phyloP scores from a whole-genome alignment of 2,329 filamentous ascomycete genomes.

The Penicillium sp. region DNA sequence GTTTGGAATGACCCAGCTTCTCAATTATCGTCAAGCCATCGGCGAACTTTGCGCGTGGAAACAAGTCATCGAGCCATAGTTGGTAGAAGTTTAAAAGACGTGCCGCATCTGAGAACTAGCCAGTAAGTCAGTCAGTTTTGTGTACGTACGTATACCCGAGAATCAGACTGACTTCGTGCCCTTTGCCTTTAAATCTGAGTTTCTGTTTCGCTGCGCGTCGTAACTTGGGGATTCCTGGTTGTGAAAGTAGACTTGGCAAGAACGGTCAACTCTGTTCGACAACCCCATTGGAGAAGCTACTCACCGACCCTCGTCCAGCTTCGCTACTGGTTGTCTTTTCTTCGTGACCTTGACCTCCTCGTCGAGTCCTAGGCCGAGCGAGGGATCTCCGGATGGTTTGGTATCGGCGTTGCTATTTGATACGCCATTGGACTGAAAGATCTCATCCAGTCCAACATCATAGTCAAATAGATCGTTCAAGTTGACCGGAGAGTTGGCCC shows the following conservation, averaged over 20 bases:
- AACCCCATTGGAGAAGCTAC: neutral
- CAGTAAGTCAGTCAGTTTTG: constrained; percentile 6
- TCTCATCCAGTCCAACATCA: constrained; percentile 55
- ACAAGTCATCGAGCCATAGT: constrained; percentile 93
- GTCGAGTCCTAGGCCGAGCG: constrained; percentile 68
- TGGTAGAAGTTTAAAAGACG: constrained; percentile 86
- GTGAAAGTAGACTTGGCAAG: constrained; percentile 64
- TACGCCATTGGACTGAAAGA: constrained; percentile 39
- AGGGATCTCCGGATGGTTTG: constrained; percentile 35
- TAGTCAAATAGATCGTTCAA: constrained; percentile 72
- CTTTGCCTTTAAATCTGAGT: constrained; percentile 83
- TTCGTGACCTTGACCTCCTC: constrained; percentile 79
- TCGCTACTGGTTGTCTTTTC: constrained; percentile 69
- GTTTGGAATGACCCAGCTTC: constrained; percentile 81
- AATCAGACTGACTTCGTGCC: constrained; percentile 64
- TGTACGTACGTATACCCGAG: constrained; percentile 3
- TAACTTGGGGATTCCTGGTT: constrained; percentile 76
- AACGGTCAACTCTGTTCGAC: neutral
- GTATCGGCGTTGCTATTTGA: constrained; percentile 19
- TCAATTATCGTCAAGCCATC: constrained; percentile 89
- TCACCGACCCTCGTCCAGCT: constrained; percentile 76
- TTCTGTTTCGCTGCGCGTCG: constrained; percentile 63
- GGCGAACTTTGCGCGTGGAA: constrained; percentile 87
- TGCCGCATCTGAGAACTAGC: constrained; percentile 74
- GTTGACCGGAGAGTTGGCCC: constrained; percentile 39